A percentile compares a stretch with the other conserved stretches of the same genome.
These are phyloP conservation scores for Trichoderma hamatum DNA, from an alignment of 2,329 filamentous ascomycete species.

Conservation along the genomic window DNA sequence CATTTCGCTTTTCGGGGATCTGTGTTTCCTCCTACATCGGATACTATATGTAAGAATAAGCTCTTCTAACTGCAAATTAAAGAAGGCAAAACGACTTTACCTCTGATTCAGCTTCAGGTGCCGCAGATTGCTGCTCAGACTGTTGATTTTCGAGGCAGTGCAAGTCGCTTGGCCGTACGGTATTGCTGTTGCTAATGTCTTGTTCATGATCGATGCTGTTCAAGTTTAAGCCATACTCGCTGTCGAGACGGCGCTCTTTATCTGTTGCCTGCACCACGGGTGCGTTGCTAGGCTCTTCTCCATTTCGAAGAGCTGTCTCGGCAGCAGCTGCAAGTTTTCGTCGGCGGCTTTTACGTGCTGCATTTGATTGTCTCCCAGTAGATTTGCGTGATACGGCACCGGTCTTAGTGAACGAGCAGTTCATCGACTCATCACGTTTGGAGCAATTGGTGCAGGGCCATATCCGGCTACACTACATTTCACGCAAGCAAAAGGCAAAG, in stretches of 20 bases:
- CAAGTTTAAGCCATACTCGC: neutral
- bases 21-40: neutral
- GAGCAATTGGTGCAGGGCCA: slow-evolving; percentile 41
- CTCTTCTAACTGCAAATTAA: neutral
- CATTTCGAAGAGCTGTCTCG: neutral
- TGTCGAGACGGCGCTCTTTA: neutral
- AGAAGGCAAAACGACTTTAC: neutral
- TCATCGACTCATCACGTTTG: slow-evolving; percentile 37
- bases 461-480: slow-evolving; percentile 38
- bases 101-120: neutral
- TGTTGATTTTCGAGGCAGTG: too few species aligned
- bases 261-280: neutral
- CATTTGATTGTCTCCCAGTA: slow-evolving; percentile 15
- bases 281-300: neutral
- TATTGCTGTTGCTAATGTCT: neutral
- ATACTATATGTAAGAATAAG: neutral
- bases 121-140: neutral
- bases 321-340: neutral
- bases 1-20: neutral
- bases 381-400: slow-evolving; percentile 33
- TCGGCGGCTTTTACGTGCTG: neutral
- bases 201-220: neutral
- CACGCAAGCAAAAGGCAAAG: neutral
- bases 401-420: neutral
- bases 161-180: neutral